Evolutionary conservation across 768 basidiomycete species (phyloP), one percentile per base, ranked within the genome.

Genomic region (Tricholoma sp.): DNA sequence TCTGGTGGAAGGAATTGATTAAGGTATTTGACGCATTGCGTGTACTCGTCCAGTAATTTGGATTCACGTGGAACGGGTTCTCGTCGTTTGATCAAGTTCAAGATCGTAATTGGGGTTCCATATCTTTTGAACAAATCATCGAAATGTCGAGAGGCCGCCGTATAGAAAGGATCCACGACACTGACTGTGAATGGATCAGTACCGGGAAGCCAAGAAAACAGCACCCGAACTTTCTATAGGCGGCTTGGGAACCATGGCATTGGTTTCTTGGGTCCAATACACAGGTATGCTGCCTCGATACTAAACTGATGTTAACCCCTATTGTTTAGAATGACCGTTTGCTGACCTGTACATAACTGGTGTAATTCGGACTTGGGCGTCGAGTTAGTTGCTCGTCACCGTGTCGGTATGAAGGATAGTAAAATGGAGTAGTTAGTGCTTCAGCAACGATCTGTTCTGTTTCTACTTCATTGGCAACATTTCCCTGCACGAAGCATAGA

Each of bases 401-500:
- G 12, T 73, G 73, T 39, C 68, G 63, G 32, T 74, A 70, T 10
- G 76, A 72, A 8, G 90, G 91, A 61, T 80, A 88, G 66, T 94
- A 92, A 67, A 97, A 95, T 0, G 94, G 84, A 0, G 94, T 95
- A 0, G 91, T 95, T 5, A 91, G 67, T 0, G 91, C 89, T 66
- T 96, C 94, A 7, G 88, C 89, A 0, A 96, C 92, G 51, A 99
- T 96, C 65, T 99, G 97, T 68, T 99, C 97, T 0, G 94, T 97
- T 72, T 99, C 97, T 1, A 99, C 97, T 70, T 98, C 97, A 66
- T 99, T 99, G 2, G 96, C 96, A 9, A 98, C 96, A 66, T 95
- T 93, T 3, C 97, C 97, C 94, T 97, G 59, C n/a, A 17, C 34
- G 31, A 41, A 39, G 15, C 36, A 29, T n/a, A 13, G 12, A 15